Evolutionary conservation across 164 flowering plant genomes (phyloP), one percentile per base, ranked within the genome.

Genomic region (Vitis amurensis): DNA sequence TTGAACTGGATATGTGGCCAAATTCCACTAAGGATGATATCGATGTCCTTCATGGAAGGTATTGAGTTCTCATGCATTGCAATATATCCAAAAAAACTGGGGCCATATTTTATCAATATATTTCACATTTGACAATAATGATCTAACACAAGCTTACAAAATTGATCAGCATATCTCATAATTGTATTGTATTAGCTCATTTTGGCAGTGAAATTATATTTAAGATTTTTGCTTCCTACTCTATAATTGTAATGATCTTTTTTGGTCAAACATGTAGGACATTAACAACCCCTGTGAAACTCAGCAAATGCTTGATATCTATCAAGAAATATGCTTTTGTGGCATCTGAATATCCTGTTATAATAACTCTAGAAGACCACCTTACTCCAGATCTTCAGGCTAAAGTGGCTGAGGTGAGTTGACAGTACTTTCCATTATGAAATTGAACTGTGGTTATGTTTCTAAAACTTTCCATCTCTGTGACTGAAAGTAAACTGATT

Each of bases 1-100:
- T 82, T n/a, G 85, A 82, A 72, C 78, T 82, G 13, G 85, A 82
- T 75, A 14, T 82, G 27, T 82, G 83, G 85, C 83, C 85, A 8
- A 82, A 77, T 67, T 64, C 79, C 9, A 59, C 64, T 0, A 79
- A 77, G 53, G 81, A 82, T 68, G 64, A 76, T 52, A 56, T 82
- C 1, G 69, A 76, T 48, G 83, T 83, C 55, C 77, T 71, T 68
- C 83, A 80, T 74, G 86, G 86, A 76, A 63, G 85, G 85, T 82
- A 71, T 55, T 57, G 60, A 2, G 23, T 57, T 58, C 61, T 15
- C 60, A 57, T 57, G 27, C 27, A 23, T 23, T 23, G 1, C 27
- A 23, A 23, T 23, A 23, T 23, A 23, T 2, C 27, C 27, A 23
- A 23, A 23, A 23, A 23, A 23, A 1, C 1, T 23, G 59, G 59